Evolutionary conservation across 805 yeast species (phyloP).

Genomic region (Kurtzmaniella fragi): DNA sequence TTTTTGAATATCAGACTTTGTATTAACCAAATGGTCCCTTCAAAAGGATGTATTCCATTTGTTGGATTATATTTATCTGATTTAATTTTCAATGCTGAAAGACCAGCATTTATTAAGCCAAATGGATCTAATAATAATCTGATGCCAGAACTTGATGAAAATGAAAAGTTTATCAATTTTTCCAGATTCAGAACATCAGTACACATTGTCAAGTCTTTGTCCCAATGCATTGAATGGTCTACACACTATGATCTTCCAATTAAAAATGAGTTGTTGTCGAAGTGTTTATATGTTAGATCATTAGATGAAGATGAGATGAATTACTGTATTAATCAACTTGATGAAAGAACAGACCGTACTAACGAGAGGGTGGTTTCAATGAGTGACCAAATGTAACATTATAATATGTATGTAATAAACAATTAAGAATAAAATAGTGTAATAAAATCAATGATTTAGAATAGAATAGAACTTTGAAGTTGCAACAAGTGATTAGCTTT

Average conservation of each 20-base stretch:
- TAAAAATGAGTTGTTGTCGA: slow-evolving; percentile 66
- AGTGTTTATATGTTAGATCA: slow-evolving; percentile 76
- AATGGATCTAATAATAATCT: slow-evolving; percentile 9
- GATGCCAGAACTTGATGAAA: slow-evolving; percentile 5
- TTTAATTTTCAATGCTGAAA: slow-evolving; percentile 66
- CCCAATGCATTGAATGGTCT: slow-evolving; percentile 85
- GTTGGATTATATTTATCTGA: slow-evolving; percentile 83
- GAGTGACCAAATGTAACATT: neutral
- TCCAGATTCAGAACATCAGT: slow-evolving; percentile 74
- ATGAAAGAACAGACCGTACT: neutral
- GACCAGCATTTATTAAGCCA: slow-evolving; percentile 44
- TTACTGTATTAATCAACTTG: slow-evolving; percentile 16
- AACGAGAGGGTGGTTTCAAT: neutral
- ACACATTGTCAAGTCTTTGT: slow-evolving; percentile 66
- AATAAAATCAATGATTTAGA: too few species aligned
- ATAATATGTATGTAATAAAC: neutral
- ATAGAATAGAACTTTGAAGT: too few species aligned
- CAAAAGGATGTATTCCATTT: slow-evolving; percentile 84
- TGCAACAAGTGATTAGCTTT: too few species aligned
- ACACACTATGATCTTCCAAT: slow-evolving; percentile 52
- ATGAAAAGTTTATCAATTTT: slow-evolving; percentile 58
- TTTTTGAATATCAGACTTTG: slow-evolving; percentile 63
- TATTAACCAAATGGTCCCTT: slow-evolving; percentile 53
- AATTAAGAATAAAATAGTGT: neutral
- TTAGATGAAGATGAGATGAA: slow-evolving; percentile 70